Conservation (phyloP, 495 filamentous ascomycete species). For the Cetradonia linearis region DNA sequence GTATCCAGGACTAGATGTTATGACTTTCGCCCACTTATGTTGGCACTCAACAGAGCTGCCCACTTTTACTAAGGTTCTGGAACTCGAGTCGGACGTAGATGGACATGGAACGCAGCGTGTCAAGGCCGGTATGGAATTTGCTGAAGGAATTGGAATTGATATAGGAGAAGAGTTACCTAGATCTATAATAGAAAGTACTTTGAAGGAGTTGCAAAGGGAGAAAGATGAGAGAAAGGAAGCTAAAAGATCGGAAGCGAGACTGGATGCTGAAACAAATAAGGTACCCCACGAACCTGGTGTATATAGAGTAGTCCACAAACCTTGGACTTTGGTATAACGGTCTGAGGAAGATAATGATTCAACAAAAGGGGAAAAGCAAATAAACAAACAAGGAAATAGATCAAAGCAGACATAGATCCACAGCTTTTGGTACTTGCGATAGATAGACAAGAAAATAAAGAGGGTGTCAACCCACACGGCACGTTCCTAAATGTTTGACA, state of each 20-base stretch:
- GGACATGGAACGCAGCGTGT: neutral
- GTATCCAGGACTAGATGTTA: neutral
- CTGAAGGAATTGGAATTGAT: neutral
- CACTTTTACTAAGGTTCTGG: neutral
- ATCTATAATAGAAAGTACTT: neutral
- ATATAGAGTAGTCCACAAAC: neutral
- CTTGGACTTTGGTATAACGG: neutral
- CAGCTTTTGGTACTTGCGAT: neutral
- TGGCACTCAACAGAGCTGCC: neutral
- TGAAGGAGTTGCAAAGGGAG: neutral
- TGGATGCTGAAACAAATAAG: no score
- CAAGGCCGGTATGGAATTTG: conserved; percentile 1
- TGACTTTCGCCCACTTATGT: neutral
- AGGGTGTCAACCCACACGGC: neutral
- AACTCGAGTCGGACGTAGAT: neutral
- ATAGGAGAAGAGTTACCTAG: neutral
- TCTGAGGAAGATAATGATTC: neutral
- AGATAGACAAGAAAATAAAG: neutral
- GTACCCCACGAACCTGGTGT: no score
- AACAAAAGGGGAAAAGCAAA: neutral
- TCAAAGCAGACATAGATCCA: no score
- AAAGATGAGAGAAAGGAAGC: neutral
- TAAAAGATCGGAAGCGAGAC: neutral
- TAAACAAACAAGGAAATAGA: neutral
- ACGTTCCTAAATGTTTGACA: neutral